Evolutionary conservation across 306 rosid genomes (phyloP), one percentile per base, ranked within the genome.

Genomic region (Quercus alba): DNA sequence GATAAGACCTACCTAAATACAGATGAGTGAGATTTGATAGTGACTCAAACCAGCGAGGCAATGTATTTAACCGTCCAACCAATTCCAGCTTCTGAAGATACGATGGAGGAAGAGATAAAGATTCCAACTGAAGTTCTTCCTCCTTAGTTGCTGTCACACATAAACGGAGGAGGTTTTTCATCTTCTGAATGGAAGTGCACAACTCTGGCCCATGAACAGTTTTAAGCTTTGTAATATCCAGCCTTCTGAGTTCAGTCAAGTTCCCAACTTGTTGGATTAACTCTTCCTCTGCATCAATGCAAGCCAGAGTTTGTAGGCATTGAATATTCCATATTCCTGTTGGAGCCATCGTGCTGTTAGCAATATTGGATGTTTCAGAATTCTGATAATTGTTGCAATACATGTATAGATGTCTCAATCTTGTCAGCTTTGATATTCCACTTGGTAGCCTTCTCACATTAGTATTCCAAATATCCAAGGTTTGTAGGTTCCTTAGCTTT

Each of bases 41-140:
- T 18, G 70, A 64, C 13, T 1, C 41, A 30, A 64, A 17, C 70
- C 70, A 30, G 5, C 0, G 70, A 26, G 70, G 70, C 44, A 64
- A 64, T 20, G 0, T 15, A 64, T 30, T 28, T 30, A 64, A 15
- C 70, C 7, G n/a, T 35, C 70, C 70, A 30, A 30, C 21, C 21
- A 64, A 28, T 64, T 64, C 41, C 44, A 64, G n/a, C 21, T 64
- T 64, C 44, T 64, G 70, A 30, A 64, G 70, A 15, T 26, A 15
- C 9, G 12, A 35, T 17, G 70, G 70, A 28, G 70, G 44, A 11
- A 1, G 11, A 15, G 5, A 64, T 30, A 64, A 30, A 19, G 46
- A 38, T 64, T 63, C 70, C 70, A 63, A 63, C 70, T 63, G 13
- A 63, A 63, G 44, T 63, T 63, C n/a, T 63, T 63, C 70, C 70